Conservation (phyloP, 192 early-diverging fungal genomes). For the Coemansia sp. region DNA sequence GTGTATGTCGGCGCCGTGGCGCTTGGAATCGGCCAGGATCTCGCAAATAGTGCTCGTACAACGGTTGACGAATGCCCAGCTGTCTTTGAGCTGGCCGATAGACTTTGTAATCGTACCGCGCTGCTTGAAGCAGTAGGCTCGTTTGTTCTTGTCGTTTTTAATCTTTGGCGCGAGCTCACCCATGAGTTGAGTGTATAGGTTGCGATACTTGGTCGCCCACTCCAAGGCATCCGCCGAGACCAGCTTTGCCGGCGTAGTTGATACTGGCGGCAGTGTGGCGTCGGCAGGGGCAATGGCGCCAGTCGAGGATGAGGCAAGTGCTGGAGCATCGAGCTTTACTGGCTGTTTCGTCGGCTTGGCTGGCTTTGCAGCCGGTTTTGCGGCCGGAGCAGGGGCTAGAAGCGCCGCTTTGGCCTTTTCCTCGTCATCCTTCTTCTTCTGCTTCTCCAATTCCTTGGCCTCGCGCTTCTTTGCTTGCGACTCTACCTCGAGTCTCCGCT, state of each 20-base stretch:
- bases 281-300: neutral
- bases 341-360: neutral
- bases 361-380: neutral
- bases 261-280: neutral
- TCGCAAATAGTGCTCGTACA: conserved; percentile 21
- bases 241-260: neutral
- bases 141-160: conserved; percentile 13
- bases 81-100: conserved; percentile 52
- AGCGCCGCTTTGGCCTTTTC: conserved; percentile 15
- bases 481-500: conserved; percentile 7
- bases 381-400: neutral
- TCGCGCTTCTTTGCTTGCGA: conserved; percentile 4
- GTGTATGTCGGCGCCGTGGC: conserved; percentile 21
- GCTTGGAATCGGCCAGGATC: conserved; percentile 17
- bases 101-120: conserved; percentile 37
- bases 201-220: conserved; percentile 42
- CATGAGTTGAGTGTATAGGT: conserved; percentile 32
- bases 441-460: conserved; percentile 12
- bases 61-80: conserved; percentile 34
- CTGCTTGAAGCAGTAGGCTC: conserved; percentile 39
- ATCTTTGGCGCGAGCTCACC: conserved; percentile 21
- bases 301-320: neutral
- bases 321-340: too few relatives aligned
- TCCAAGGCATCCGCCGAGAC: conserved; percentile 21
- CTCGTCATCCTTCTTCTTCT: conserved; percentile 13